phyloP scores from a whole-genome alignment of 805 yeast species.

The Starmerella stigmatis region DNA sequence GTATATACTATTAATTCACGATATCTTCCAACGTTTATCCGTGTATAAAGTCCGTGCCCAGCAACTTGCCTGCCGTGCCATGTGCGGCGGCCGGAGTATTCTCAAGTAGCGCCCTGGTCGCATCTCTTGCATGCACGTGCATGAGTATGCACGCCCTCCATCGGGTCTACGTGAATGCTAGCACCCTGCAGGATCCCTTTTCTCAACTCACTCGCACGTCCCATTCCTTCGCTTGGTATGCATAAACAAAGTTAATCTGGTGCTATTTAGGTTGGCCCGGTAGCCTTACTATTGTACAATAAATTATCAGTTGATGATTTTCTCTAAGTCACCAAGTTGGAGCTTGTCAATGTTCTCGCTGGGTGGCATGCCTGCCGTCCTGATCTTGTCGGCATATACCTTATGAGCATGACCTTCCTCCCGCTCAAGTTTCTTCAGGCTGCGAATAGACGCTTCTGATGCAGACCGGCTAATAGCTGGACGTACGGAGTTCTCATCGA shows the following conservation, averaged over 20 bases:
- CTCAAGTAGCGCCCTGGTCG: too few relatives aligned
- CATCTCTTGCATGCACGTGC: too few relatives aligned
- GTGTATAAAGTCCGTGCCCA: too few relatives aligned
- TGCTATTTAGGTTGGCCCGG: not conserved
- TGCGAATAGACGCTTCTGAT: constrained; percentile 31
- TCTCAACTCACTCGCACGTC: too few relatives aligned
- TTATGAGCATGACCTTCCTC: constrained; percentile 90
- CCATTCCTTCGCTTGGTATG: too few relatives aligned
- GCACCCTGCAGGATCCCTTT: too few relatives aligned
- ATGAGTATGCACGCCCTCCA: too few relatives aligned
- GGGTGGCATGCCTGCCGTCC: constrained; percentile 1
- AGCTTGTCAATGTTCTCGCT: constrained; percentile 15
- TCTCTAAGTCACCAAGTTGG: constrained; percentile 19
- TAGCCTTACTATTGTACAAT: not conserved
- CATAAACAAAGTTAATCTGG: too few relatives aligned
- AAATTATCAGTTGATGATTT: constrained; percentile 17
- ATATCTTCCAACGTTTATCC: too few relatives aligned
- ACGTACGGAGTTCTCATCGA: constrained; percentile 20
- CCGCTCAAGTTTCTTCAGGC: constrained; percentile 52
- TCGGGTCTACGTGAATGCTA: too few relatives aligned
- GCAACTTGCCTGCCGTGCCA: too few relatives aligned
- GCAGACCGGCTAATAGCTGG: constrained; percentile 26
- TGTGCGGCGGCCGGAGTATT: too few relatives aligned
- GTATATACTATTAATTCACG: constrained; percentile 6
- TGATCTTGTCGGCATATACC: constrained; percentile 46